phyloP scores from a whole-genome alignment of 2,329 filamentous ascomycete species.

The Hortaea werneckii region DNA sequence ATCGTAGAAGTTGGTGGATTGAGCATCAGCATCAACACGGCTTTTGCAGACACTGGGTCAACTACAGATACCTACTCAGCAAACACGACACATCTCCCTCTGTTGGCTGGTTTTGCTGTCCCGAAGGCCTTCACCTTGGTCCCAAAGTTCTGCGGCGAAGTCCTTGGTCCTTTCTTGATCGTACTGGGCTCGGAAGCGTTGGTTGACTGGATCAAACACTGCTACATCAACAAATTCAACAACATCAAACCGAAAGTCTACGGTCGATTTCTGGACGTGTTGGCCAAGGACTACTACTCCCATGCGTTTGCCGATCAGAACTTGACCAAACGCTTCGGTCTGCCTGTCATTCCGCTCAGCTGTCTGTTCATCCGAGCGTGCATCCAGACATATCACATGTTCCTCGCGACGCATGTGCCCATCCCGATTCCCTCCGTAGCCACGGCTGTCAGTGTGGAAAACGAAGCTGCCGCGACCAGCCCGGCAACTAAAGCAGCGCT shows the following conservation, averaged over 20 bases:
- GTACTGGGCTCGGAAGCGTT: slow-evolving; percentile 94
- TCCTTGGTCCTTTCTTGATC: slow-evolving; percentile 84
- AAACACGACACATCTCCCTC: slow-evolving; percentile 39
- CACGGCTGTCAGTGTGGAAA: slow-evolving; percentile 54
- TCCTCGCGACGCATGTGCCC: slow-evolving; percentile 76
- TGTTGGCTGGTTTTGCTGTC: slow-evolving; percentile 58
- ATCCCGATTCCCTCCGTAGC: slow-evolving; percentile 58
- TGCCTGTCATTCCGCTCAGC: slow-evolving; percentile 84
- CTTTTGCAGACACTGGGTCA: slow-evolving; percentile 9
- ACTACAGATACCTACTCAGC: slow-evolving; percentile 18
- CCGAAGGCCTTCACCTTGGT: slow-evolving; percentile 86
- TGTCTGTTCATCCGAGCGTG: slow-evolving; percentile 93
- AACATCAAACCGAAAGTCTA: slow-evolving; percentile 90
- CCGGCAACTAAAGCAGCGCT: slow-evolving; percentile 68
- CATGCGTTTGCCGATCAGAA: slow-evolving; percentile 90
- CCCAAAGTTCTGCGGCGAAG: slow-evolving; percentile 77
- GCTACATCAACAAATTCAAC: slow-evolving; percentile 98
- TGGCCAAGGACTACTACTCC: slow-evolving; percentile 96
- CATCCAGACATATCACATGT: slow-evolving; percentile 97
- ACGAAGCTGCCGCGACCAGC: slow-evolving; percentile 37
- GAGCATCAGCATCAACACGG: slow-evolving; percentile 37
- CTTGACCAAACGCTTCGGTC: slow-evolving; percentile 74
- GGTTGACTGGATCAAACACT: slow-evolving; percentile 94
- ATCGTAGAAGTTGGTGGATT: slow-evolving; percentile 89
- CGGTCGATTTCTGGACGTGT: slow-evolving; percentile 76